A percentile compares a stretch with the other conserved stretches of the same genome.
Evolutionary conservation across 805 yeast genomes (phyloP).

Genomic region (Starmerella geochares): DNA sequence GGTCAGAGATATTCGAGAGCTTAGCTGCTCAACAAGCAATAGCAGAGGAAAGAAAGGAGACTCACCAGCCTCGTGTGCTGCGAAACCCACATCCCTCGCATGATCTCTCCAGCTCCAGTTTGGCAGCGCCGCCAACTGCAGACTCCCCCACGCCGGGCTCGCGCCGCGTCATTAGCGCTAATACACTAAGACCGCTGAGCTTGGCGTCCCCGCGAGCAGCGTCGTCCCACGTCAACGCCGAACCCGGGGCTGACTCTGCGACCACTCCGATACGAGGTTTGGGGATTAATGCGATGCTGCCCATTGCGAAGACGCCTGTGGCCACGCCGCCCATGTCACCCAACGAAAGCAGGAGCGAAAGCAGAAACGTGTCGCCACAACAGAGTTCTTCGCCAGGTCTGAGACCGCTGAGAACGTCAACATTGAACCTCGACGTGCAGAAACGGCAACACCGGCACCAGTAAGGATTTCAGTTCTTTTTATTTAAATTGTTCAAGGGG

Average conservation of each 20-base stretch:
- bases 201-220: background rate
- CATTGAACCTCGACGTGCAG: background rate
- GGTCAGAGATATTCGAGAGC: slow-evolving; percentile 23
- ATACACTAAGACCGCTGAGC: slow-evolving; percentile 8
- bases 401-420: slow-evolving; percentile 3
- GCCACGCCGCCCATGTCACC: slow-evolving; percentile 6
- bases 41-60: slow-evolving; percentile 1
- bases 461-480: background rate
- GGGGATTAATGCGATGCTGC: slow-evolving; percentile 14
- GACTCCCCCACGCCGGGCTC: slow-evolving; percentile 5
- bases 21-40: slow-evolving; percentile 17
- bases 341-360: background rate
- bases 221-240: background rate
- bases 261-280: slow-evolving; percentile 8
- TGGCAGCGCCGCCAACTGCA: background rate
- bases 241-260: background rate
- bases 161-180: slow-evolving; percentile 1
- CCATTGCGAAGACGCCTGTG: background rate
- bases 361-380: background rate
- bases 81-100: background rate
- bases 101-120: background rate
- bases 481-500: background rate
- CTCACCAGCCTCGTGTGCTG: background rate
- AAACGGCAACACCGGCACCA: background rate
- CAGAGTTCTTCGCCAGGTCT: slow-evolving; percentile 5